A percentile compares a stretch with the other conserved stretches of the same genome.
Evolutionary conservation across 345 rosid species (phyloP).

Genomic region (Eucalyptus marginata): DNA sequence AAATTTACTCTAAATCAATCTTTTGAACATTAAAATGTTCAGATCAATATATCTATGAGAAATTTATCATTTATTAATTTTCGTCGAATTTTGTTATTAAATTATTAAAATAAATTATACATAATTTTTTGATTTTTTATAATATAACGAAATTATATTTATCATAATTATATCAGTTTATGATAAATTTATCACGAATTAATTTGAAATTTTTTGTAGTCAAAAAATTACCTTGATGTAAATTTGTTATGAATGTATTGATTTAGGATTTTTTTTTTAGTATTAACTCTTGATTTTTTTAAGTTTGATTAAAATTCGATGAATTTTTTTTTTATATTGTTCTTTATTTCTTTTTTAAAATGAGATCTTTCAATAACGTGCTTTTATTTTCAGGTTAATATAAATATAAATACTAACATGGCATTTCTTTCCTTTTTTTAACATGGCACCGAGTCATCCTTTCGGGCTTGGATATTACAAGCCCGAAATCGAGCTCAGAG

Average conservation of each 20-base stretch:
- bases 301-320: too few relatives aligned
- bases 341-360: not conserved
- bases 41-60: accelerated
- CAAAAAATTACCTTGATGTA: accelerated
- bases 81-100: accelerated
- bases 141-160: accelerated
- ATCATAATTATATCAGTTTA: accelerated
- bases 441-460: not conserved
- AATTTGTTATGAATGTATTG: accelerated
- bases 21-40: accelerated
- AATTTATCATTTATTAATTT: too few relatives aligned
- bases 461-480: not conserved
- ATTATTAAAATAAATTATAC: accelerated
- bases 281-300: too few relatives aligned
- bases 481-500: not conserved
- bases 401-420: not conserved
- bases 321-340: not conserved
- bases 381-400: not conserved
- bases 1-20: too few relatives aligned
- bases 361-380: not conserved
- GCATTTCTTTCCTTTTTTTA: not conserved
- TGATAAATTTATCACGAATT: accelerated
- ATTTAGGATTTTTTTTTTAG: accelerated
- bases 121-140: too few relatives aligned
- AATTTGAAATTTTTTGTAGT: too few relatives aligned